Evolutionary conservation across 257 asterid genomes (phyloP).

Genomic region (Sherardia arvensis): DNA sequence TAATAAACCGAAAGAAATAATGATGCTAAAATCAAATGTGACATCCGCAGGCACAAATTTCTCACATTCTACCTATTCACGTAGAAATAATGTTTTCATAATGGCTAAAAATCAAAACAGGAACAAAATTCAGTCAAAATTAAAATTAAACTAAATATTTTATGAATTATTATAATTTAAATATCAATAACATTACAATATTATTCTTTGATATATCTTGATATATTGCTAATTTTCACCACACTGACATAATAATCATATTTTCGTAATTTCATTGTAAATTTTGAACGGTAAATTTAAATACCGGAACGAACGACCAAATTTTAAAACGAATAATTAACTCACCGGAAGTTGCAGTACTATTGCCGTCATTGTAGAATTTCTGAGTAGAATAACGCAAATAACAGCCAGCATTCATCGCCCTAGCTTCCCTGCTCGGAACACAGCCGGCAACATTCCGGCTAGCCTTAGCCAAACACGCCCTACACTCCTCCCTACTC

Average conservation of each 20-base stretch:
- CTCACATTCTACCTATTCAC: too few relatives aligned
- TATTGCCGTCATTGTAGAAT: slow-evolving; percentile 38
- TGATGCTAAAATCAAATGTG: neutral
- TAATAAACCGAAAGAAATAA: neutral
- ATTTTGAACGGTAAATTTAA: too few relatives aligned
- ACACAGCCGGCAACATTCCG: slow-evolving; percentile 38
- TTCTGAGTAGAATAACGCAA: slow-evolving; percentile 65
- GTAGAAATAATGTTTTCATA: too few relatives aligned
- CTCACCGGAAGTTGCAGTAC: slow-evolving; percentile 33
- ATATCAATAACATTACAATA: too few relatives aligned
- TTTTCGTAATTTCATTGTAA: too few relatives aligned
- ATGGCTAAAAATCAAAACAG: neutral
- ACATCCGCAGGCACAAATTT: too few relatives aligned
- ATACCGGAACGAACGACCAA: too few relatives aligned
- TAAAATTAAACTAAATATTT: too few relatives aligned
- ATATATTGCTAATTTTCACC: too few relatives aligned
- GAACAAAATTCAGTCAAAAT: neutral
- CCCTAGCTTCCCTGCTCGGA: slow-evolving; percentile 75
- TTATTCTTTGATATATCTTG: too few relatives aligned
- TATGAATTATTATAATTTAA: too few relatives aligned
- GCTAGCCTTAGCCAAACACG: slow-evolving; percentile 66
- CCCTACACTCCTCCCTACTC: slow-evolving; percentile 48
- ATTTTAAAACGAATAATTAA: neutral
- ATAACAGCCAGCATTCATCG: slow-evolving; percentile 73
- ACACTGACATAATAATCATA: too few relatives aligned